phyloP scores from a whole-genome alignment of 805 yeast species.

The Yarrowia yakushimensis region DNA sequence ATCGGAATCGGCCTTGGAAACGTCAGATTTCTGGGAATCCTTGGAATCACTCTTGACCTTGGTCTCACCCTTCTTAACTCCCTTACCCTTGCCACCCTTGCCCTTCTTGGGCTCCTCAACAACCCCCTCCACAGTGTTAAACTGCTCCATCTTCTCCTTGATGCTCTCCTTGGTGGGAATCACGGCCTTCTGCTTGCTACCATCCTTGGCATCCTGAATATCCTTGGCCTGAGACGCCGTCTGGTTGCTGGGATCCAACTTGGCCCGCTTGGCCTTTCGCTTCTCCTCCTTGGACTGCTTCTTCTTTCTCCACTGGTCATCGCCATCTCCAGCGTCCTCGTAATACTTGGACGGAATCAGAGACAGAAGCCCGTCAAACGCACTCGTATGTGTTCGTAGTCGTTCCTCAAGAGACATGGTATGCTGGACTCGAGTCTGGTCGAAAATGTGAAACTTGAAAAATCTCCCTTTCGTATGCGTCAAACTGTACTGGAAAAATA shows the following conservation, averaged over 20 bases:
- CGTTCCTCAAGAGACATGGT: constrained; percentile 33
- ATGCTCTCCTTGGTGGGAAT: constrained; percentile 19
- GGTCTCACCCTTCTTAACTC: constrained; percentile 13
- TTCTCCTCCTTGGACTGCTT: constrained; percentile 66
- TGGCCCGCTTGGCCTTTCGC: constrained; percentile 58
- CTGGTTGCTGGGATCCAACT: constrained; percentile 60
- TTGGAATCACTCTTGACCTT: constrained; percentile 16
- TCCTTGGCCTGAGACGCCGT: constrained; percentile 39
- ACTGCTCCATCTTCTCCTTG: constrained; percentile 29
- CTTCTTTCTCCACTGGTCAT: constrained; percentile 86
- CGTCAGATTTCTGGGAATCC: constrained; percentile 31
- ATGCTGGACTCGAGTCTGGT: too few relatives aligned
- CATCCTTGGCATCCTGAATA: constrained; percentile 37
- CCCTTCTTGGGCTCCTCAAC: constrained; percentile 25
- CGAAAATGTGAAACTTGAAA: neutral
- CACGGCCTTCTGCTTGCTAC: constrained; percentile 21
- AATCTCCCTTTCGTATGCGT: neutral
- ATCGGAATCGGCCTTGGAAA: neutral
- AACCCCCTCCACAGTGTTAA: constrained; percentile 34
- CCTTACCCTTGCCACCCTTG: neutral
- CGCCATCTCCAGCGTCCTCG: constrained; percentile 76
- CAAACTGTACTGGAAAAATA: neutral
- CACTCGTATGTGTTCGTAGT: constrained; percentile 38
- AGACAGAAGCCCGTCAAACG: constrained; percentile 85
- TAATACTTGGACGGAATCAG: constrained; percentile 92